phyloP scores from a whole-genome alignment of 108 stramenopile species.

The Fragilaria crotonensis region DNA sequence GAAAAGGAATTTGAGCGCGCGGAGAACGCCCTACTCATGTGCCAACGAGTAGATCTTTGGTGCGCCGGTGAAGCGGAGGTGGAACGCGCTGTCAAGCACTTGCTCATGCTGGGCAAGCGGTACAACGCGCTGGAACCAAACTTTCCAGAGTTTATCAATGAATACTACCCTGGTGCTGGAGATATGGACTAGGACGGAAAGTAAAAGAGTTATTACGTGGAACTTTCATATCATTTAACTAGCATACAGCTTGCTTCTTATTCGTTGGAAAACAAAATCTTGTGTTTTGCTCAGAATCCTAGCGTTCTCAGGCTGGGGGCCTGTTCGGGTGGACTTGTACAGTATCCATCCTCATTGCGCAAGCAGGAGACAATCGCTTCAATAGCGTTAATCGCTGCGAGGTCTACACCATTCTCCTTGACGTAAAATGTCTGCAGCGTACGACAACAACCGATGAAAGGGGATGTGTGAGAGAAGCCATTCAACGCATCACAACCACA shows the following conservation, averaged over 20 bases:
- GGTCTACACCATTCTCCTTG: conserved; percentile 78
- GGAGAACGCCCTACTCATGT: conserved; percentile 77
- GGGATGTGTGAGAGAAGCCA: background rate
- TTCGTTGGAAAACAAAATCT: too few relatives aligned
- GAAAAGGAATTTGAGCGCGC: conserved; percentile 63
- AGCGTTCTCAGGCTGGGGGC: conserved; percentile 60
- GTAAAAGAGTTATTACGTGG: too few relatives aligned
- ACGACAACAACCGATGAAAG: background rate
- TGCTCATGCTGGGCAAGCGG: conserved; percentile 67
- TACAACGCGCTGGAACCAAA: conserved; percentile 72
- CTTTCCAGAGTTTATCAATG: conserved; percentile 69
- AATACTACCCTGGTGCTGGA: conserved; percentile 76
- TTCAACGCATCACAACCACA: background rate
- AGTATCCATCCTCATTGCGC: conserved; percentile 75
- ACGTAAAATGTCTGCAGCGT: conserved; percentile 67
- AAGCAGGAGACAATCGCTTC: conserved; percentile 74
- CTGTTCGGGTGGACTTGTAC: conserved; percentile 66
- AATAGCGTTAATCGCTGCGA: conserved; percentile 73
- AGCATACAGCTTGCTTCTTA: too few relatives aligned
- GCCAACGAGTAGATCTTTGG: conserved; percentile 84
- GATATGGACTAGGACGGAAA: conserved; percentile 39
- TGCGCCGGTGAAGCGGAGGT: conserved; percentile 81
- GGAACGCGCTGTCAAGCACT: conserved; percentile 77
- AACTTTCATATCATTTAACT: too few relatives aligned
- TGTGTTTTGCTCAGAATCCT: conserved; percentile 18